These are phyloP conservation scores for Sicyos baderoa DNA, from an alignment of 306 rosid species.

Conservation along the genomic window DNA sequence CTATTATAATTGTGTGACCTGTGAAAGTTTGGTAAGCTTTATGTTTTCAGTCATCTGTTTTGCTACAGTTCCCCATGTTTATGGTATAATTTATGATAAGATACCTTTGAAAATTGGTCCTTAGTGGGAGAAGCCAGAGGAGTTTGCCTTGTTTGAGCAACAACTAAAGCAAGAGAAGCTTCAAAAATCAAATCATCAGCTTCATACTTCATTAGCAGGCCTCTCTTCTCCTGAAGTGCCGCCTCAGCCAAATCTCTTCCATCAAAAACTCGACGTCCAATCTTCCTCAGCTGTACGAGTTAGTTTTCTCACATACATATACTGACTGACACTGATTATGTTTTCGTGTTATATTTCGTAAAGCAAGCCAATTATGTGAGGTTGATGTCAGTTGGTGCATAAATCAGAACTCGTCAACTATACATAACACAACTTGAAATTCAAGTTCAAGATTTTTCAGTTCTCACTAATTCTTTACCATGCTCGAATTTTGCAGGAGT, in stretches of 20 bases:
- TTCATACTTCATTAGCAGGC: constrained; percentile 26
- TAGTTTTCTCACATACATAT: not conserved
- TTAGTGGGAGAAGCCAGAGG: constrained; percentile 92
- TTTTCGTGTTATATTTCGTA: not conserved
- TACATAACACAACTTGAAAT: not conserved
- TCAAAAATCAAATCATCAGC: constrained; percentile 32
- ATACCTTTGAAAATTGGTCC: constrained; percentile 26
- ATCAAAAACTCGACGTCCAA: constrained; percentile 27
- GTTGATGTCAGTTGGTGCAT: constrained; percentile 1
- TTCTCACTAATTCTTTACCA: not conserved
- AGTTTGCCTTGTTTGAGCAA: constrained; percentile 50
- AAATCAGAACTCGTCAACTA: not conserved
- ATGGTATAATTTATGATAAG: constrained; percentile 15
- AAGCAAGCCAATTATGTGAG: not conserved
- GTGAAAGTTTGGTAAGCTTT: constrained; percentile 69
- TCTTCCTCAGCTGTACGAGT: constrained; percentile 25
- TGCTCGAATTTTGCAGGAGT: constrained; percentile 39
- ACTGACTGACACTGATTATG: not conserved
- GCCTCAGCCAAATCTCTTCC: constrained; percentile 27
- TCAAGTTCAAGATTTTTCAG: not conserved
- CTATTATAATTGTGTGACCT: constrained; percentile 66
- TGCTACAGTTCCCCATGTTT: constrained; percentile 21
- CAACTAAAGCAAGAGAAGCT: constrained; percentile 38
- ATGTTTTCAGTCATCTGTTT: constrained; percentile 25
- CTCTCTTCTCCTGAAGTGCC: constrained; percentile 39